phyloP scores from a whole-genome alignment of 768 basidiomycete genomes.

The Suillus cothurnatus region DNA sequence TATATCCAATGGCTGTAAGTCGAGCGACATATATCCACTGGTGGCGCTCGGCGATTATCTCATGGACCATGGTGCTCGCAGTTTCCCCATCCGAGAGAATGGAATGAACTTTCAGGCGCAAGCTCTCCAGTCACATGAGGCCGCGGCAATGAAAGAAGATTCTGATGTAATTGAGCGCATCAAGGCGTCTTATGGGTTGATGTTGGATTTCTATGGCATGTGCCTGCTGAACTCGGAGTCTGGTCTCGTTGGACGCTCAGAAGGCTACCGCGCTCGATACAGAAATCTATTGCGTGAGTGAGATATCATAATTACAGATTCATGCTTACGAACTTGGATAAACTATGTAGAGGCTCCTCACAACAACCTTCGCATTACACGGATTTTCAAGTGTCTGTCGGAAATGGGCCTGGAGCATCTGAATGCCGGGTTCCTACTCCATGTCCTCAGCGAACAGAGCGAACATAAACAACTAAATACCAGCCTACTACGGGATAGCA shows the following conservation, averaged over 20 bases:
- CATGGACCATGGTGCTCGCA: conserved; percentile 24
- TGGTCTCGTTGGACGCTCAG: conserved; percentile 57
- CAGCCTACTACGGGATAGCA: conserved; percentile 53
- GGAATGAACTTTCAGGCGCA: conserved; percentile 73
- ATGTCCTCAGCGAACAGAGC: conserved; percentile 71
- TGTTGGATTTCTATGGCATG: conserved; percentile 86
- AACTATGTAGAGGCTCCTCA: conserved; percentile 58
- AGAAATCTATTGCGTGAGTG: conserved; percentile 67
- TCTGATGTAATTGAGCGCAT: conserved; percentile 50
- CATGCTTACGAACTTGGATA: conserved; percentile 1
- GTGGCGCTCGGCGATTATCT: neutral
- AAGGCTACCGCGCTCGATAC: conserved; percentile 57
- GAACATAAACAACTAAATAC: conserved; percentile 54
- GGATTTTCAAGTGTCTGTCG: conserved; percentile 75
- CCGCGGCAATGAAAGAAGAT: conserved; percentile 54
- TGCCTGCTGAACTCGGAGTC: conserved; percentile 56
- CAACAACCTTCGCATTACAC: conserved; percentile 76
- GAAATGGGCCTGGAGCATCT: conserved; percentile 67
- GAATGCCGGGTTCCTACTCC: conserved; percentile 67
- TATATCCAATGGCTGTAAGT: conserved; percentile 82
- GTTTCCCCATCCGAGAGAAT: conserved; percentile 74
- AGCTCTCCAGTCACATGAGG: conserved; percentile 68
- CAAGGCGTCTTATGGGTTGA: conserved; percentile 63
- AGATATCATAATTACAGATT: neutral
- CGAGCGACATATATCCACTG: neutral